phyloP scores from a whole-genome alignment of 805 yeast genomes.

The Yarrowia hollandica region DNA sequence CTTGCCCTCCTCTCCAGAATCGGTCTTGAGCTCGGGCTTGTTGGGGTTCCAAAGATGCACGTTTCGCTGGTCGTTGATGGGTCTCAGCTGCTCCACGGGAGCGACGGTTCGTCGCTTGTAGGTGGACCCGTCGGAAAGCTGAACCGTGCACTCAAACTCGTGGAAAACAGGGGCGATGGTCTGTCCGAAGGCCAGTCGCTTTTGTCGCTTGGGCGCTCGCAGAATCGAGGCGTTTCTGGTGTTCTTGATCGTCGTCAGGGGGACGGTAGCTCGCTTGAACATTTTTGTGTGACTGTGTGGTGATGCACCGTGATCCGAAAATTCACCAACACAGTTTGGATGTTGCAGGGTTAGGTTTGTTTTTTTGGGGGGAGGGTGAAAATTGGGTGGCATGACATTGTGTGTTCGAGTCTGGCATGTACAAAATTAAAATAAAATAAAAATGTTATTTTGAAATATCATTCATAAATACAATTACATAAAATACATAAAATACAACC shows the following conservation, averaged over 20 bases:
- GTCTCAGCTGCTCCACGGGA: conserved; percentile 82
- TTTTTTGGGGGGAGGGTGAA: background rate
- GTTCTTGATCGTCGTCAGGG: conserved; percentile 28
- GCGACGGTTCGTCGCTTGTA: conserved; percentile 77
- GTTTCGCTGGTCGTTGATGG: conserved; percentile 86
- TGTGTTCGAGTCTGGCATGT: background rate
- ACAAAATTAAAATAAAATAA: too few relatives aligned
- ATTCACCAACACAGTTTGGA: conserved; percentile 6
- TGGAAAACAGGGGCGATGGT: conserved; percentile 93
- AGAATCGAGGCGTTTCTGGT: conserved; percentile 25
- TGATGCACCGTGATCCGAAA: conserved; percentile 23
- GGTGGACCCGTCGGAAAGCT: conserved; percentile 92
- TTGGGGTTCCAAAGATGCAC: conserved; percentile 86
- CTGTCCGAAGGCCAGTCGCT: conserved; percentile 55
- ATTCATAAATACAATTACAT: too few relatives aligned
- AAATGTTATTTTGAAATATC: too few relatives aligned
- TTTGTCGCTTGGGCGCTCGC: conserved; percentile 31
- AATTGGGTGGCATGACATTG: background rate
- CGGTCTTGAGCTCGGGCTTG: conserved; percentile 69
- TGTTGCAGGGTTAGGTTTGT: background rate
- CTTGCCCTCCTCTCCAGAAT: conserved; percentile 83
- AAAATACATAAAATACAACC: background rate
- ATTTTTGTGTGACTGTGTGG: background rate
- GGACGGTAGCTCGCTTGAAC: conserved; percentile 27
- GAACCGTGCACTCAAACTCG: conserved; percentile 85